phyloP scores from a whole-genome alignment of 768 basidiomycete genomes.

The Stropharia rugosoannulata region DNA sequence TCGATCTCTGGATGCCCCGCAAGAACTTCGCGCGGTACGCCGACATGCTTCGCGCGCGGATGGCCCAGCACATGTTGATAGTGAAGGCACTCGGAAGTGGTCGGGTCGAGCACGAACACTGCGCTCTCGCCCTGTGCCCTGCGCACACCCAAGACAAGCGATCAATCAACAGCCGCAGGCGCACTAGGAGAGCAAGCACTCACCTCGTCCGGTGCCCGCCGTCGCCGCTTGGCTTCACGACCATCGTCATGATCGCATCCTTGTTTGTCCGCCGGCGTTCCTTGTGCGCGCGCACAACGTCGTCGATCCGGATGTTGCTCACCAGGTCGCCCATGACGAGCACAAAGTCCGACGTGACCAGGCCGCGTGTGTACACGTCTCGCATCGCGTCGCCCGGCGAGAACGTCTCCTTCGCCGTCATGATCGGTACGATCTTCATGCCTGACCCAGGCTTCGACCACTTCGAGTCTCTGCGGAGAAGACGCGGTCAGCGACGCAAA shows the following conservation, averaged over 20 bases:
- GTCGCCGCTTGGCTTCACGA: constrained; percentile 73
- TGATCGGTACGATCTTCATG: constrained; percentile 81
- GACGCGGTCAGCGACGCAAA: neutral
- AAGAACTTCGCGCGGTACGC: constrained; percentile 79
- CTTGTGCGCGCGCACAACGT: constrained; percentile 87
- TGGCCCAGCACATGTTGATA: constrained; percentile 77
- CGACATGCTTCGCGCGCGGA: constrained; percentile 58
- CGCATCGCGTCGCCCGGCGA: constrained; percentile 92
- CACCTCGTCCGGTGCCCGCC: constrained; percentile 72
- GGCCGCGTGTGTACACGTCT: constrained; percentile 88
- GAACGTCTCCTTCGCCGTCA: constrained; percentile 84
- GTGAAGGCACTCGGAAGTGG: constrained; percentile 80
- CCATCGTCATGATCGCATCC: constrained; percentile 97
- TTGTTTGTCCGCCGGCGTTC: constrained; percentile 83
- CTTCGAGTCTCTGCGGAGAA: constrained; percentile 63
- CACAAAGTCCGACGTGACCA: constrained; percentile 89
- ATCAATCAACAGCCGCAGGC: neutral
- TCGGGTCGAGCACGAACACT: constrained; percentile 74
- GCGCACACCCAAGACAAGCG: neutral
- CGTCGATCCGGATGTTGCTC: constrained; percentile 89
- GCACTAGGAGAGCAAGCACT: constrained; percentile 15
- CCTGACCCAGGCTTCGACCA: constrained; percentile 81
- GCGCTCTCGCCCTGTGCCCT: constrained; percentile 75
- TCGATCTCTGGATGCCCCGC: constrained; percentile 76
- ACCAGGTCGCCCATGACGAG: constrained; percentile 91